Evolutionary conservation across 2,329 filamentous ascomycete species (phyloP), one percentile per base, ranked within the genome.

Genomic region (Colletotrichum sp.): DNA sequence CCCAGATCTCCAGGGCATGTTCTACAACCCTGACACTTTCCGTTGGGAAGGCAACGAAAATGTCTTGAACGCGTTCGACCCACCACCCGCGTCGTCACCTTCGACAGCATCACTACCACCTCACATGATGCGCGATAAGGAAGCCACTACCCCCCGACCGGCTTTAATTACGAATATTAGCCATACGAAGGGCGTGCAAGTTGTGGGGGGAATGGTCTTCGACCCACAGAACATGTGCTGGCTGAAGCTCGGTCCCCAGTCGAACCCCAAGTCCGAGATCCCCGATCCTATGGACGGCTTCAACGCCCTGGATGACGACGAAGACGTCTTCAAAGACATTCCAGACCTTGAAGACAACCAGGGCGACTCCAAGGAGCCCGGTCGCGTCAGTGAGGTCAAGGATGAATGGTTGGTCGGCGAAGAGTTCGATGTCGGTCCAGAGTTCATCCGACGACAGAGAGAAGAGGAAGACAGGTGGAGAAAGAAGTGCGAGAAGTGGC

Each of bases 21-120:
- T 92, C 71, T 99, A 98, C 83, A 99, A 99, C 81, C 95, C 97
- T 8, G 88, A 90, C 32, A 94, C 95, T 10, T 97, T 93, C 81
- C 91, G 93, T 66, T 99, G 97, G 97, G 97, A 99, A 88, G 97
- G 97, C 68, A 99, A 99, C 80, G 97, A 99, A 83, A 96, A 95
- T 80, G 94, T 90, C 39, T 87, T 98, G 69, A 90, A 91, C 78
- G 92, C 92, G 6, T 99, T 99, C 84, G 96, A 98, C 70, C 84
- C 89, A 71, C 87, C 89, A 70, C 86, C 92, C 7, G 83, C 86
- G 8, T 87, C 90, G 2, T 90, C 90, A 3, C 90, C 91, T 3
- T 89, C 89, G 1, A 88, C 88, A 12, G 82, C 87, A 1, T 88
- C 88, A 4, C 81, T 89, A 16, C 83, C 85, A 1, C 84, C 86